Evolutionary conservation across 345 rosid species (phyloP).

Genomic region (Populus davidiana): DNA sequence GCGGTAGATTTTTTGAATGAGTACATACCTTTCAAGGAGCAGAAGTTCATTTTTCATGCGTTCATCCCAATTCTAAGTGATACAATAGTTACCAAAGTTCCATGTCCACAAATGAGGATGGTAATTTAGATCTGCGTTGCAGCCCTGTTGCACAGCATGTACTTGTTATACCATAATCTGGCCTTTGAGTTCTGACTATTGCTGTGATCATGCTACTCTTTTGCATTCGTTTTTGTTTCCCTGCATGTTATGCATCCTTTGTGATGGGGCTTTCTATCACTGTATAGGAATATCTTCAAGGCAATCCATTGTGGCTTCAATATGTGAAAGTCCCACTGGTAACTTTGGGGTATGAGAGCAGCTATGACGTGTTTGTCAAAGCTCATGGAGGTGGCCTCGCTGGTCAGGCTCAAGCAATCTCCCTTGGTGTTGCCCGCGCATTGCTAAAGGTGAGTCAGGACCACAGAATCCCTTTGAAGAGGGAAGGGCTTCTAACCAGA

Average conservation of each 20-base stretch:
- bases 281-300: conserved; percentile 87
- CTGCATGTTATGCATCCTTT: neutral
- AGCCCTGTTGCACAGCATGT: neutral
- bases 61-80: neutral
- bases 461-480: conserved; percentile 68
- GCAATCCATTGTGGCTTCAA: conserved; percentile 94
- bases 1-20: neutral
- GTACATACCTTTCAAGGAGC: neutral
- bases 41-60: neutral
- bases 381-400: conserved; percentile 95
- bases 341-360: conserved; percentile 75
- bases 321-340: conserved; percentile 74
- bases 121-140: neutral
- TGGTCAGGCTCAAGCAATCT: conserved; percentile 96
- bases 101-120: neutral
- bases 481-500: conserved; percentile 82
- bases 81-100: neutral
- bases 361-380: conserved; percentile 84
- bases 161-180: neutral
- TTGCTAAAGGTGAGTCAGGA: conserved; percentile 68
- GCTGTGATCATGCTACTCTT: neutral
- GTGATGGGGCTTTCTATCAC: neutral
- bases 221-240: too few relatives aligned
- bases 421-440: conserved; percentile 88
- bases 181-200: neutral